phyloP scores from a whole-genome alignment of 208 protist genomes.

The Leptomonas pyrrhocoris region DNA sequence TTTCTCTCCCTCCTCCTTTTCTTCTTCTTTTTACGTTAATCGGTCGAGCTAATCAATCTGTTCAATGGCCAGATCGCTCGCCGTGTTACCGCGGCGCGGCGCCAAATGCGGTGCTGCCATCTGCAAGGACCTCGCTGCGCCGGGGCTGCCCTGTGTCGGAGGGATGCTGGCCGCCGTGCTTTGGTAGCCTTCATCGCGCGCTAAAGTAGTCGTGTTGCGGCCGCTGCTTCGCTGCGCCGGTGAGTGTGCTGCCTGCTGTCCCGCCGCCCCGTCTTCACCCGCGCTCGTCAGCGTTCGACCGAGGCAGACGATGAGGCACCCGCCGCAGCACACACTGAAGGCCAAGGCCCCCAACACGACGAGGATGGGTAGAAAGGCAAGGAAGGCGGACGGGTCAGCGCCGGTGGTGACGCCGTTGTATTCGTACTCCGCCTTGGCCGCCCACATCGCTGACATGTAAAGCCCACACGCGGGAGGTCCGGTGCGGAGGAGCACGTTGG shows the following conservation, averaged over 20 bases:
- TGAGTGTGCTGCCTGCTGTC: neutral
- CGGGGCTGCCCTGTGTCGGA: neutral
- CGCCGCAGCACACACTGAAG: conserved; percentile 32
- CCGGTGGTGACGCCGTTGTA: conserved; percentile 33
- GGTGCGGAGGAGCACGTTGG: conserved; percentile 15
- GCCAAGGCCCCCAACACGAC: conserved; percentile 27
- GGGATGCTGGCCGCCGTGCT: conserved; percentile 18
- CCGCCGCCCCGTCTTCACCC: neutral
- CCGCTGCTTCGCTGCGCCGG: neutral
- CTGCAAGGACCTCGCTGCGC: neutral
- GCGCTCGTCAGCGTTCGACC: neutral
- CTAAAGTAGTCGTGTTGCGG: neutral
- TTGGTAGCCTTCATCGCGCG: conserved; percentile 17
- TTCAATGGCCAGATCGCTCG: conserved; percentile 11
- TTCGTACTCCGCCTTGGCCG: conserved; percentile 50
- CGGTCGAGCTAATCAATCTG: conserved; percentile 11
- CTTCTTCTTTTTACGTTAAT: neutral
- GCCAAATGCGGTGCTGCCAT: neutral
- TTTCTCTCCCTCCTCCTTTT: conserved; percentile 14
- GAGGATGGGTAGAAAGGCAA: conserved; percentile 51
- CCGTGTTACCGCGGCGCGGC: neutral
- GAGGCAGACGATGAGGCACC: conserved; percentile 26
- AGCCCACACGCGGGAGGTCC: conserved; percentile 38
- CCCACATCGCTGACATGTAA: conserved; percentile 64
- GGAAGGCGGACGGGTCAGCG: conserved; percentile 43